Conservation (phyloP, 257 asterid genomes). For the Echites panduratus region DNA sequence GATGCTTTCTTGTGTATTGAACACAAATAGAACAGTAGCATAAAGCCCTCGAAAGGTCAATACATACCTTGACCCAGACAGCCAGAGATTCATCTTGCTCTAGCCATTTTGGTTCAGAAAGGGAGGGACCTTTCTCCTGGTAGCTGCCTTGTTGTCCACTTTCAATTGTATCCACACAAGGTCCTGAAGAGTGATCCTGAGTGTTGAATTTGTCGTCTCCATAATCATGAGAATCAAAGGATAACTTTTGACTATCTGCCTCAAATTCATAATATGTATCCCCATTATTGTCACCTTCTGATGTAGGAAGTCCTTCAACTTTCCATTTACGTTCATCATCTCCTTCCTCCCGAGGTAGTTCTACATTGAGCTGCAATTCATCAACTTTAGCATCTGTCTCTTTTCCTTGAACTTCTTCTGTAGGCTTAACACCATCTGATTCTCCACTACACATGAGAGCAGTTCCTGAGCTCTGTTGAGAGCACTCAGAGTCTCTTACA, state of each 20-base stretch:
- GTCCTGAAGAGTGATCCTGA: constrained; percentile 41
- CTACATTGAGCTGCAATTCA: constrained; percentile 27
- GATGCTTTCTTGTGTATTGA: neutral
- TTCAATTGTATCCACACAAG: constrained; percentile 39
- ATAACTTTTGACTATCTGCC: constrained; percentile 42
- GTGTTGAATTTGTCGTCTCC: constrained; percentile 50
- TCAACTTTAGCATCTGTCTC: constrained; percentile 40
- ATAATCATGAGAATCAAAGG: constrained; percentile 54
- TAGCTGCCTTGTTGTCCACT: constrained; percentile 29
- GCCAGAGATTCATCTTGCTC: constrained; percentile 73
- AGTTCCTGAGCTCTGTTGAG: constrained; percentile 44
- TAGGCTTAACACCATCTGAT: constrained; percentile 35
- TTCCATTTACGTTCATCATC: constrained; percentile 39
- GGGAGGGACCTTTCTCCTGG: constrained; percentile 41
- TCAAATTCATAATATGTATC: constrained; percentile 46
- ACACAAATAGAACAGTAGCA: neutral
- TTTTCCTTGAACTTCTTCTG: constrained; percentile 34
- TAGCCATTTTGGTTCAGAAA: constrained; percentile 37
- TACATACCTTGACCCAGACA: constrained; percentile 92
- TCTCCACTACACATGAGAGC: constrained; percentile 42
- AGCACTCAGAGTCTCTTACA: constrained; percentile 50
- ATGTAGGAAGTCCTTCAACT: constrained; percentile 42
- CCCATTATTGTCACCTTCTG: constrained; percentile 41
- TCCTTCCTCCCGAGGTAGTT: constrained; percentile 37
- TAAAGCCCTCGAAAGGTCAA: constrained; percentile 10